These are phyloP conservation scores for Syzygium syzygioides DNA, from an alignment of 441 rosid species.

Conservation along the genomic window DNA sequence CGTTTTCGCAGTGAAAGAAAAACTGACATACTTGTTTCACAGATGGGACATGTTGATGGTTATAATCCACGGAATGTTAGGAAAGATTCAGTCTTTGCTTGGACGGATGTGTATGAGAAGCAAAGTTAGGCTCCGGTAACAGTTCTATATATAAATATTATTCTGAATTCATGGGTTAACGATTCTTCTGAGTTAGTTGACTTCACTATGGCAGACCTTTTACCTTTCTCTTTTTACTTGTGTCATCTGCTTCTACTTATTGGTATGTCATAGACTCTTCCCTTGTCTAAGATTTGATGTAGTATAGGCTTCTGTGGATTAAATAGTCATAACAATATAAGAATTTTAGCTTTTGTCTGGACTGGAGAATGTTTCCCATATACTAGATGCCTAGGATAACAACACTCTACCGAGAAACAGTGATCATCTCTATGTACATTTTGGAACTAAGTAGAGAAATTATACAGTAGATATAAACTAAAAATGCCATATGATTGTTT, in stretches of 20 bases:
- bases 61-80: slow-evolving; percentile 43
- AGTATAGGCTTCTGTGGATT: not conserved
- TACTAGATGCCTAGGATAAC: not conserved
- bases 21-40: slow-evolving; percentile 15
- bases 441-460: not conserved
- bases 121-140: slow-evolving; percentile 21
- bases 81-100: slow-evolving; percentile 57
- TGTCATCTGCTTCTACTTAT: not conserved
- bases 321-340: no score
- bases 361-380: not conserved
- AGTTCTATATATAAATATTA: slow-evolving; percentile 25
- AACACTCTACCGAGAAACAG: not conserved
- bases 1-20: not conserved
- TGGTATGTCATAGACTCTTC: not conserved
- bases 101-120: slow-evolving; percentile 67
- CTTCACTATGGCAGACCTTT: not conserved
- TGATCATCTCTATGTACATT: not conserved
- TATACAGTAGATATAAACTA: not conserved
- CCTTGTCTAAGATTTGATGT: not conserved
- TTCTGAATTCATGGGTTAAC: not conserved
- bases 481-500: not conserved
- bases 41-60: slow-evolving; percentile 78
- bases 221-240: not conserved
- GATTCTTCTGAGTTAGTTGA: not conserved
- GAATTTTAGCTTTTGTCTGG: not conserved